Percentiles rank a stretch among this genome's conserved stretches.
These are phyloP conservation scores for Lachnellula willkommii DNA, from an alignment of 2,329 filamentous ascomycete genomes.

Conservation along the genomic window DNA sequence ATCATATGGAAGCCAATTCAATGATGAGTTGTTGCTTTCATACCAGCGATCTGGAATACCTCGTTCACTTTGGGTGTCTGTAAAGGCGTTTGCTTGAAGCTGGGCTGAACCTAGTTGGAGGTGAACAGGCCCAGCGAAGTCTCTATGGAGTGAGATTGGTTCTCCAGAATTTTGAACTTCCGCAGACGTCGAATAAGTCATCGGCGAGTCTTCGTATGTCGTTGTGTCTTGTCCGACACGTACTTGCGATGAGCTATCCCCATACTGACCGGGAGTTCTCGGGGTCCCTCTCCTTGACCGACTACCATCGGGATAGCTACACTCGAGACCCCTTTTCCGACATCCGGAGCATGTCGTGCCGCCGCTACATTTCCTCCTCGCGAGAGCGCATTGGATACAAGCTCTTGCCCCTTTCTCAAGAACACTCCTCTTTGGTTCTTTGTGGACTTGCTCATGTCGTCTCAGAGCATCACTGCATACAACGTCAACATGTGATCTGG, in stretches of 20 bases:
- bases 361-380: constrained; percentile 22
- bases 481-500: not conserved
- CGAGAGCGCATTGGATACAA: constrained; percentile 20
- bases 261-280: not conserved
- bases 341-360: constrained; percentile 17
- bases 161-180: not conserved
- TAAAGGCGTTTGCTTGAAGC: not conserved
- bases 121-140: not conserved
- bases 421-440: constrained; percentile 17
- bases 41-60: constrained; percentile 11
- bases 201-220: constrained; percentile 9
- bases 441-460: constrained; percentile 23
- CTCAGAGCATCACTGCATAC: constrained; percentile 21
- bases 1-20: constrained; percentile 26
- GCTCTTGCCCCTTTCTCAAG: constrained; percentile 20
- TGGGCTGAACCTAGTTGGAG: not conserved
- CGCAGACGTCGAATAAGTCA: constrained; percentile 5
- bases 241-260: not conserved
- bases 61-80: not conserved
- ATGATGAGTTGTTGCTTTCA: constrained; percentile 18
- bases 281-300: not conserved
- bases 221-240: not conserved
- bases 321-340: constrained; percentile 16
- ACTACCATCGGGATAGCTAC: constrained; percentile 14
- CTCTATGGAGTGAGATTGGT: too few species aligned